A percentile compares a stretch with the other conserved stretches of the same genome.
Conservation (phyloP, 129 eudicot species). For the Daucus carota region DNA sequence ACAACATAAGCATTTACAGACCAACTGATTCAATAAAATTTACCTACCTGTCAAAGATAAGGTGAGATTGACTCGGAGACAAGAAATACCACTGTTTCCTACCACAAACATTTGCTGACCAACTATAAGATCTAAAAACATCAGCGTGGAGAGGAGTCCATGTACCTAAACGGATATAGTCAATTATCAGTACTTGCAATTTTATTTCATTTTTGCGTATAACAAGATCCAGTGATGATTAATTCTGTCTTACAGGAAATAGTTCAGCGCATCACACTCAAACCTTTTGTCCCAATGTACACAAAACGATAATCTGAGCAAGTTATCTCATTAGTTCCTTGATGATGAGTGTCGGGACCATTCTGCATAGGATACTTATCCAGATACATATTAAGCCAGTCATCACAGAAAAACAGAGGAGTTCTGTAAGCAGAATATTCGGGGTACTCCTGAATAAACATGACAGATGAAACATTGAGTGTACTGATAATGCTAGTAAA, state of each 20-base stretch:
- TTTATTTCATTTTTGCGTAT: not conserved
- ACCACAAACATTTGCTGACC: constrained; percentile 98
- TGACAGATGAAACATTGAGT: not conserved
- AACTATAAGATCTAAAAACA: constrained; percentile 95
- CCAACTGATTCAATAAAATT: not conserved
- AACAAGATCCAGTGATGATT: constrained; percentile 5
- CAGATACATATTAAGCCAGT: constrained; percentile 87
- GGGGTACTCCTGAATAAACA: constrained; percentile 68
- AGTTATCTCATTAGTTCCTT: constrained; percentile 17
- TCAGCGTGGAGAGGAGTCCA: constrained; percentile 99
- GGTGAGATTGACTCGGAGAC: constrained; percentile 62
- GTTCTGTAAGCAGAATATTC: constrained; percentile 75
- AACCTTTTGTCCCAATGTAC: constrained; percentile 97
- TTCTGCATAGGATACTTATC: constrained; percentile 65
- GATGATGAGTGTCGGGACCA: constrained; percentile 35
- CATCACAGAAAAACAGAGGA: constrained; percentile 67
- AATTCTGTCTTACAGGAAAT: constrained; percentile 24
- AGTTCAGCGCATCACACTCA: constrained; percentile 20
- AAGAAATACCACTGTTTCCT: constrained; percentile 74
- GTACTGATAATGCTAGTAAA: not conserved
- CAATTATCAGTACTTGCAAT: not conserved
- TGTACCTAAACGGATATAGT: constrained; percentile 44
- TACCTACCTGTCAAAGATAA: constrained; percentile 75
- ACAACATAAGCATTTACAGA: not conserved
- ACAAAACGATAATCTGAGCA: constrained; percentile 93